Evolutionary conservation across 306 rosid genomes (phyloP), one percentile per base, ranked within the genome.

Genomic region (Trifolium repens): DNA sequence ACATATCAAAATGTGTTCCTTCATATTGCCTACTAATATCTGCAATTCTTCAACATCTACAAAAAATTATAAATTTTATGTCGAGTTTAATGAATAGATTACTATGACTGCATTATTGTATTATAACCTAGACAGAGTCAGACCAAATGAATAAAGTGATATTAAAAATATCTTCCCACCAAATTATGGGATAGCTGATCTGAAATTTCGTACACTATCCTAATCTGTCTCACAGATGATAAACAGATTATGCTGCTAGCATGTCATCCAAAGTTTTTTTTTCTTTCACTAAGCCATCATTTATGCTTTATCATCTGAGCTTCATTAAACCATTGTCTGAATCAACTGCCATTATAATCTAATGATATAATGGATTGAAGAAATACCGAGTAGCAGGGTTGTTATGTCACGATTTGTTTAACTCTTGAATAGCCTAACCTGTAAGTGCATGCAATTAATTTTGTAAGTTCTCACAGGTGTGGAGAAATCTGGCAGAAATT

Each of bases 401-500:
- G 27, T 79, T 77, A 10, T 22, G 47, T 69, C 44, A 9, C 5
- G 62, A 43, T 69, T 71, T 72, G 13, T 76, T 35, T 16, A 14
- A 43, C 71, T 81, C 58, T 73, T 64, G 61, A 73, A 66, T 59
- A 70, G 17, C 61, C 37, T 63, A 54, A 71, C 19, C 17, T 76
- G 26, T 75, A 19, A 54, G 70, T 30, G 15, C 61, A 49, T 79
- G 68, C 57, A 54, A 61, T 75, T 57, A 49, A 32, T 73, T 73
- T 75, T 76, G 37, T 66, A 44, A 63, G 52, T 74, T 55, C 42
- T 39, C 0, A 54, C 84, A 94, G 98, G 97, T 71, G 97, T 94
- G 78, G 97, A 94, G 83, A 91, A 94, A 89, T 94, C 97, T 24
- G 97, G 98, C 69, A 90, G 70, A 85, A 94, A 94, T 86, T 91